These are phyloP conservation scores for Cornus controversa DNA, from an alignment of 148 eudicot genomes.

Conservation along the genomic window DNA sequence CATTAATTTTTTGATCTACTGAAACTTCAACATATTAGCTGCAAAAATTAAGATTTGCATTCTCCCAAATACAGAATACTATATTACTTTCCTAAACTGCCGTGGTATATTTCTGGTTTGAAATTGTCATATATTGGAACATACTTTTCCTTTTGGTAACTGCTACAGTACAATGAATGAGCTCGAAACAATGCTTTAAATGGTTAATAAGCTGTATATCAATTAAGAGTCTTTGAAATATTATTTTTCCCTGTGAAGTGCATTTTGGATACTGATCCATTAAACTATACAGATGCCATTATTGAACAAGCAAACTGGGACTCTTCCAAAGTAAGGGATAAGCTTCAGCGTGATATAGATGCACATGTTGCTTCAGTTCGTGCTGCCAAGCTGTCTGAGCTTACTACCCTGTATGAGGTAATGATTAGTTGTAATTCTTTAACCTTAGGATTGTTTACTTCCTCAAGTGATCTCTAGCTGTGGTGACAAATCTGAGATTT, in stretches of 20 bases:
- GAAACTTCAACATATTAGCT: too few relatives aligned
- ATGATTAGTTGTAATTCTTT: not conserved
- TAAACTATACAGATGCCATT: slow-evolving; percentile 48
- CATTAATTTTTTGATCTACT: too few relatives aligned
- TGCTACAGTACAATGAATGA: too few relatives aligned
- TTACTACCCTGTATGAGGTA: slow-evolving; percentile 74
- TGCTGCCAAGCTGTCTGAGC: slow-evolving; percentile 62
- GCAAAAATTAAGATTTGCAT: too few relatives aligned
- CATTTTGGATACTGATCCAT: not conserved
- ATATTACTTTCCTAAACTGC: too few relatives aligned
- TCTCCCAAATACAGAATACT: too few relatives aligned
- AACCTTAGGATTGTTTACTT: not conserved
- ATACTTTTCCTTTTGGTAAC: not conserved
- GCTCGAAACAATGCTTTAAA: not conserved
- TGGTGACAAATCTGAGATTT: not conserved
- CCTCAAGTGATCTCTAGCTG: not conserved
- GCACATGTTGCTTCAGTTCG: slow-evolving; percentile 63
- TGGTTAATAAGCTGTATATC: not conserved
- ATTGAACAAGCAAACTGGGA: slow-evolving; percentile 78
- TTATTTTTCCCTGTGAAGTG: not conserved
- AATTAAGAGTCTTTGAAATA: not conserved
- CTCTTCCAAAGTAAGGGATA: slow-evolving; percentile 61
- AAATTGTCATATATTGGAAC: not conserved
- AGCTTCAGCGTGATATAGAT: slow-evolving; percentile 68
- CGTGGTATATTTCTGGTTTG: too few relatives aligned